Percentiles rank a stretch among this genome's conserved stretches.
phyloP scores from a whole-genome alignment of 208 protist genomes.

The Leishmania turanica region DNA sequence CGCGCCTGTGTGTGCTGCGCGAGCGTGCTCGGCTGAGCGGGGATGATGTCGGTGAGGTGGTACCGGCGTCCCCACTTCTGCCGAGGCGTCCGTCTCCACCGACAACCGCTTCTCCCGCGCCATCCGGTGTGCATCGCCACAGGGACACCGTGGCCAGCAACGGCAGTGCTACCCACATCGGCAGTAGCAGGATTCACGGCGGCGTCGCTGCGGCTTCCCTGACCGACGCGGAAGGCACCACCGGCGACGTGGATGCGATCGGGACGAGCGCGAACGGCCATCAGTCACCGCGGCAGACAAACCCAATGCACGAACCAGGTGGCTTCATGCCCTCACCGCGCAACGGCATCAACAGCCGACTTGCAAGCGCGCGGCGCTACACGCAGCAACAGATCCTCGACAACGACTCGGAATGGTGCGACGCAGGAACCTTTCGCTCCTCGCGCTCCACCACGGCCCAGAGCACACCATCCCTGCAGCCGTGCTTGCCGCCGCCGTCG shows the following conservation, averaged over 20 bases:
- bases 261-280: background rate
- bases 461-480: constrained; percentile 33
- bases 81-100: background rate
- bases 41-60: constrained; percentile 22
- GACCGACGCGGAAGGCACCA: background rate
- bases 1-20: constrained; percentile 20
- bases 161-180: background rate
- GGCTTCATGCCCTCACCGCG: background rate
- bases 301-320: background rate
- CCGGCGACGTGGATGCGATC: constrained; percentile 5
- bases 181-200: background rate
- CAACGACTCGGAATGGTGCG: constrained; percentile 33
- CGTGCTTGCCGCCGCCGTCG: constrained; percentile 22
- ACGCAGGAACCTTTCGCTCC: constrained; percentile 23
- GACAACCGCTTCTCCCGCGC: background rate
- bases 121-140: constrained; percentile 2
- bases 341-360: background rate
- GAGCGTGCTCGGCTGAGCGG: constrained; percentile 16
- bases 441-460: constrained; percentile 28
- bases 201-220: background rate
- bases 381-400: constrained; percentile 11
- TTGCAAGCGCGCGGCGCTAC: constrained; percentile 1
- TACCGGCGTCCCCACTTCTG: constrained; percentile 1
- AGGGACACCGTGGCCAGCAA: constrained; percentile 6
- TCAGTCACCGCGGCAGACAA: background rate